Conservation (phyloP, 305 asterid genomes). For the Fraxinus dipetala region DNA sequence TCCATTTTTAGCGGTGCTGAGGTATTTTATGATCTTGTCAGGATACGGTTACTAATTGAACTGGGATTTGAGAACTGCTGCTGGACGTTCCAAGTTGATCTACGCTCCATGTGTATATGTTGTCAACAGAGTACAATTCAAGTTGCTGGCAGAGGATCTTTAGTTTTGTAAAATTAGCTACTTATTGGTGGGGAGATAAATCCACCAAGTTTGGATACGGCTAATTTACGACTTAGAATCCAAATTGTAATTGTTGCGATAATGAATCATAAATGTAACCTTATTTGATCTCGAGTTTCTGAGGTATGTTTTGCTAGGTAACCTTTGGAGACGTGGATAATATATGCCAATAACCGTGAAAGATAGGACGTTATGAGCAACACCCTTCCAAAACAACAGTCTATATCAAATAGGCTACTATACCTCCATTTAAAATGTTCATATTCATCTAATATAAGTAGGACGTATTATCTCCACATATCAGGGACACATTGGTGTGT, state of each 20-base stretch:
- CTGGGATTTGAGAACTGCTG: slow-evolving; percentile 3
- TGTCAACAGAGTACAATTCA: not conserved
- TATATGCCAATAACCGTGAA: not conserved
- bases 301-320: not conserved
- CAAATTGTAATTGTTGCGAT: not conserved
- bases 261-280: not conserved
- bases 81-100: not conserved
- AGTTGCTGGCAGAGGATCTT: not conserved
- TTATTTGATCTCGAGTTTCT: not conserved
- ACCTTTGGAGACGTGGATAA: not conserved
- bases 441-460: no score
- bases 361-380: not conserved
- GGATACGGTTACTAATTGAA: slow-evolving; percentile 59
- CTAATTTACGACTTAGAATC: not conserved
- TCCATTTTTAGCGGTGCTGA: not conserved
- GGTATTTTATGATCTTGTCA: slow-evolving; percentile 17
- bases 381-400: not conserved
- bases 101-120: not conserved
- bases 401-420: not conserved
- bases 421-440: no score
- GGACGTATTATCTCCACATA: not conserved
- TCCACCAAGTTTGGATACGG: slow-evolving; percentile 18
- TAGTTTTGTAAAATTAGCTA: not conserved
- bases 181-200: not conserved
- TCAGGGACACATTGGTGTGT: no score